Evolutionary conservation across 352 stramenopile species (phyloP).

Genomic region (Bremia lactucae): DNA sequence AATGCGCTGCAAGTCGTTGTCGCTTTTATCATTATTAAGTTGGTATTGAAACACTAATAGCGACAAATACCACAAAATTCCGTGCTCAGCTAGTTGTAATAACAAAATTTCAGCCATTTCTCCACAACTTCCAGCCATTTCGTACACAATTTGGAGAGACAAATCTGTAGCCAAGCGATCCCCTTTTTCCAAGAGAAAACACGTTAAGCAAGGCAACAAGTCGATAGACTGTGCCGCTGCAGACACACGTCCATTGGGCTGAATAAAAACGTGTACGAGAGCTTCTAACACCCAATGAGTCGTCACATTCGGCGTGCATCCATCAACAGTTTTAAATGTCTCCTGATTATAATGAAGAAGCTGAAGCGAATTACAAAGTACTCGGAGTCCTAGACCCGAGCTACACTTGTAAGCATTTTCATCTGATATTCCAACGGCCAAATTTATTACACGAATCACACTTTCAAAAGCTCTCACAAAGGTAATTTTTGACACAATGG

Average conservation of each 20-base stretch:
- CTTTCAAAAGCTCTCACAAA: slow-evolving; percentile 64
- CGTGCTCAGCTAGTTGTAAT: slow-evolving; percentile 70
- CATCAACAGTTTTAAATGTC: slow-evolving; percentile 31
- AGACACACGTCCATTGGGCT: slow-evolving; percentile 70
- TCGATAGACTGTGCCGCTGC: slow-evolving; percentile 73
- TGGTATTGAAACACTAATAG: slow-evolving; percentile 68
- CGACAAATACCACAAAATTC: slow-evolving; percentile 75
- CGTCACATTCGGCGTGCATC: slow-evolving; percentile 54
- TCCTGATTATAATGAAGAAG: slow-evolving; percentile 71
- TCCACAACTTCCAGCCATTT: slow-evolving; percentile 68
- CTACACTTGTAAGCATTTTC: slow-evolving; percentile 69
- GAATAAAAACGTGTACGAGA: slow-evolving; percentile 74
- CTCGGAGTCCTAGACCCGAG: slow-evolving; percentile 55
- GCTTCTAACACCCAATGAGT: slow-evolving; percentile 75
- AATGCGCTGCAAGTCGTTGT: slow-evolving; percentile 46
- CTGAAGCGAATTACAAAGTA: slow-evolving; percentile 65
- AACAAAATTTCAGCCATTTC: slow-evolving; percentile 78
- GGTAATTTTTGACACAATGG: slow-evolving; percentile 43
- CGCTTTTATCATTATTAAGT: slow-evolving; percentile 18
- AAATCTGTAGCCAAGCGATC: slow-evolving; percentile 62
- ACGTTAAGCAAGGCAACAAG: slow-evolving; percentile 66
- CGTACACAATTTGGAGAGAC: slow-evolving; percentile 71
- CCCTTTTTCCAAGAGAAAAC: slow-evolving; percentile 56
- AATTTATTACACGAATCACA: slow-evolving; percentile 67
- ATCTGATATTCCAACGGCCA: slow-evolving; percentile 59